Conservation (phyloP, 2,329 filamentous ascomycete genomes). For the Colletotrichum sp. region DNA sequence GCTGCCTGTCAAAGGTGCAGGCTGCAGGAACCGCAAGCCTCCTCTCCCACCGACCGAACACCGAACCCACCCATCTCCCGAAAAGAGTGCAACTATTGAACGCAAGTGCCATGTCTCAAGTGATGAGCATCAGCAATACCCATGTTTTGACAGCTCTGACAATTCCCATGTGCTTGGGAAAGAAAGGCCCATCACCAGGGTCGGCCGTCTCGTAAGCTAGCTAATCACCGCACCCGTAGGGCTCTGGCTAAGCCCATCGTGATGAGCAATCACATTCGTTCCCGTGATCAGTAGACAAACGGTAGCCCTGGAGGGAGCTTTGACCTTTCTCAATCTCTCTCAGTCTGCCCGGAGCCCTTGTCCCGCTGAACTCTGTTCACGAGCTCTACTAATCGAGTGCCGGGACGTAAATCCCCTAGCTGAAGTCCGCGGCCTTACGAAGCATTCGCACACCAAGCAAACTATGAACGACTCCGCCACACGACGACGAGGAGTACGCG, state of each 20-base stretch:
- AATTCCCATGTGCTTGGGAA: not conserved
- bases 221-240: not conserved
- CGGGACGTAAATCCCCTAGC: not conserved
- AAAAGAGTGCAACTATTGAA: not conserved
- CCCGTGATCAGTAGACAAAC: not conserved
- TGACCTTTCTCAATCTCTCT: not conserved
- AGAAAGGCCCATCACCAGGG: not conserved
- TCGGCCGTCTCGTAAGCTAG: not conserved
- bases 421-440: not conserved
- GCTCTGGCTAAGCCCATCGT: not conserved
- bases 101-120: not conserved
- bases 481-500: not conserved
- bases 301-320: not conserved
- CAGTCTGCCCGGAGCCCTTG: not conserved
- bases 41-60: not conserved
- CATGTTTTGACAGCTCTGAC: not conserved
- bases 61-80: not conserved
- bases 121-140: not conserved
- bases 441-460: not conserved
- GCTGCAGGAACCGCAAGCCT: not conserved
- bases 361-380: not conserved
- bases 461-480: not conserved
- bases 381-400: not conserved
- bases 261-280: not conserved
- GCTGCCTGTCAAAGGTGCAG: not conserved